A percentile compares a stretch with the other conserved stretches of the same genome.
Conservation (phyloP, 495 filamentous ascomycete species). For the Penicillium cataractarum region DNA sequence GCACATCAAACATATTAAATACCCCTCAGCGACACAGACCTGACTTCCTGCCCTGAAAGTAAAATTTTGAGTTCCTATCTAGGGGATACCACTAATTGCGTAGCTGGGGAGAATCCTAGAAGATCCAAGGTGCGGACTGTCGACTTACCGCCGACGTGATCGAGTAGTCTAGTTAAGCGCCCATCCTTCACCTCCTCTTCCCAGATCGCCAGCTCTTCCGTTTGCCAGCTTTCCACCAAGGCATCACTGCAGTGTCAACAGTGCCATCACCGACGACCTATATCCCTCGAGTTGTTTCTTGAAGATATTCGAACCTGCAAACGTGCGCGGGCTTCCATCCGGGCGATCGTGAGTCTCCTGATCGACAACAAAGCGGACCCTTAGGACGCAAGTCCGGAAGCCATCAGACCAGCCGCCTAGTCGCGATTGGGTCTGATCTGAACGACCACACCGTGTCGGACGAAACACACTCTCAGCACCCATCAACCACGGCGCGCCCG, state of each 20-base stretch:
- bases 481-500: constrained; percentile 66
- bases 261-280: background rate
- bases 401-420: constrained; percentile 33
- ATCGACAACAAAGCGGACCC: constrained; percentile 33
- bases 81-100: no score
- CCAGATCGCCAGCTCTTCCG: background rate
- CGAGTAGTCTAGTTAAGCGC: constrained; percentile 26
- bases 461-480: constrained; percentile 62
- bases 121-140: background rate
- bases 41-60: background rate
- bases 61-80: no score
- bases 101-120: background rate
- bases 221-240: background rate
- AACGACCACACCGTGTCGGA: constrained; percentile 67
- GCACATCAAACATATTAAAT: background rate
- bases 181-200: constrained; percentile 23
- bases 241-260: background rate
- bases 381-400: constrained; percentile 29
- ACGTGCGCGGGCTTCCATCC: constrained; percentile 3
- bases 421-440: constrained; percentile 24
- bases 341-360: constrained; percentile 27
- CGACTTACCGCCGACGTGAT: constrained; percentile 24
- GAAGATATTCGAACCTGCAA: background rate
- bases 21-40: background rate
- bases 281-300: background rate